A percentile compares a stretch with the other conserved stretches of the same genome.
phyloP scores from a whole-genome alignment of 2,329 filamentous ascomycete genomes.

The Karstenula rhodostoma region DNA sequence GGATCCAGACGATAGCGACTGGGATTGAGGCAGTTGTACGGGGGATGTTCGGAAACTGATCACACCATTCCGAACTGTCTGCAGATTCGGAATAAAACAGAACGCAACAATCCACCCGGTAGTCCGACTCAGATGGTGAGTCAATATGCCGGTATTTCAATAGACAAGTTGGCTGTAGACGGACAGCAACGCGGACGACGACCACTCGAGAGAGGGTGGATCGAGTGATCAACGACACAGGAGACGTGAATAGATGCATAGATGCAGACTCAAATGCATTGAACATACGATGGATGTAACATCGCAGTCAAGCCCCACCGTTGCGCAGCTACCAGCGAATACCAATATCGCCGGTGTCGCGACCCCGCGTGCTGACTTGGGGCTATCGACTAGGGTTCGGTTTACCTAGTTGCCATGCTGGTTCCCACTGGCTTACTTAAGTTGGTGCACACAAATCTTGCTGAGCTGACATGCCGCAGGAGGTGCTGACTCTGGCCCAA shows the following conservation, averaged over 20 bases:
- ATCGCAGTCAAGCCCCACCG: not conserved
- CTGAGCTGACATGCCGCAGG: conserved; percentile 32
- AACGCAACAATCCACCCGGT: not conserved
- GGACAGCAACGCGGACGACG: not conserved
- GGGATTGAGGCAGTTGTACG: conserved; percentile 59
- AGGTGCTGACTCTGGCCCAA: conserved; percentile 19
- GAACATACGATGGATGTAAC: conserved; percentile 7
- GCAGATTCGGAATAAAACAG: not conserved
- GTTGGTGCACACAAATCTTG: conserved; percentile 20
- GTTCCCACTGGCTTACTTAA: conserved; percentile 29
- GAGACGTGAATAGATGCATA: conserved; percentile 6
- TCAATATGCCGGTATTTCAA: not conserved
- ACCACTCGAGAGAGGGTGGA: not conserved
- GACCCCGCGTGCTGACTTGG: conserved; percentile 15
- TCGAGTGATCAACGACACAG: not conserved
- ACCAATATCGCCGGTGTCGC: not conserved
- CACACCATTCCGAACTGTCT: not conserved
- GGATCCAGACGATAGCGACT: conserved; percentile 65
- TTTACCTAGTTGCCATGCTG: conserved; percentile 19
- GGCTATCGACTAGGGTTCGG: conserved; percentile 1
- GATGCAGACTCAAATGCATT: conserved; percentile 9
- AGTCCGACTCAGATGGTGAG: not conserved
- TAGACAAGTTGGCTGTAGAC: not conserved
- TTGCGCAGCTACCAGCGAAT: not conserved
- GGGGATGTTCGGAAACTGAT: not conserved